These are phyloP conservation scores for Talaromyces ruber DNA, from an alignment of 495 filamentous ascomycete species.

Conservation along the genomic window DNA sequence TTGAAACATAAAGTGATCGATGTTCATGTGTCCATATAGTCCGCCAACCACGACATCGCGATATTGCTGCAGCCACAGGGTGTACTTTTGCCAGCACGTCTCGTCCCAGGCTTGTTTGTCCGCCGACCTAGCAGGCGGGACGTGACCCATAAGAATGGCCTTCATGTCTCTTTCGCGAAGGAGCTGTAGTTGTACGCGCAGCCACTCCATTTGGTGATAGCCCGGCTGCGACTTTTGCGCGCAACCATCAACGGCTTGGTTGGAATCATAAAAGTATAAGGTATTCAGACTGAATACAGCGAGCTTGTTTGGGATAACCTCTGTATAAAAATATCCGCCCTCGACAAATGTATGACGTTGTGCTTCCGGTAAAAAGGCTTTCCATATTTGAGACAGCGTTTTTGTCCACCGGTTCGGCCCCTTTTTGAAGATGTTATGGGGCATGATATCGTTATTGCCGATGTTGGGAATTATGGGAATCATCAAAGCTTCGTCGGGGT, in stretches of 20 bases:
- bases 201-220: constrained; percentile 93
- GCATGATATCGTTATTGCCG: constrained; percentile 96
- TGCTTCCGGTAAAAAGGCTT: constrained; percentile 79
- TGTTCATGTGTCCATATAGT: constrained; percentile 95
- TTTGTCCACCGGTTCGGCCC: constrained; percentile 83
- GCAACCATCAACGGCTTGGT: constrained; percentile 88
- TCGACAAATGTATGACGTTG: constrained; percentile 87
- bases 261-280: constrained; percentile 89
- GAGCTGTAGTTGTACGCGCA: constrained; percentile 82
- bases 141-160: constrained; percentile 88
- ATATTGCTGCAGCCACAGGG: constrained; percentile 80
- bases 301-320: constrained; percentile 80
- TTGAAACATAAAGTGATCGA: constrained; percentile 94
- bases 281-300: constrained; percentile 95
- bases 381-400: constrained; percentile 67
- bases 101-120: constrained; percentile 85
- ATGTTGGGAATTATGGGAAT: constrained; percentile 85
- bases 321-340: constrained; percentile 89
- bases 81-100: constrained; percentile 97
- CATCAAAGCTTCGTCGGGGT: constrained; percentile 36
- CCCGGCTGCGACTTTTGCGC: constrained; percentile 68
- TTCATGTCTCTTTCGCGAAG: constrained; percentile 83
- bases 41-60: constrained; percentile 78
- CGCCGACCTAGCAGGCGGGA: constrained; percentile 77
- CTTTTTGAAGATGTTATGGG: constrained; percentile 83